Evolutionary conservation across 1,284 basidiomycete genomes (phyloP).

Genomic region (Irpex rosettiformis): DNA sequence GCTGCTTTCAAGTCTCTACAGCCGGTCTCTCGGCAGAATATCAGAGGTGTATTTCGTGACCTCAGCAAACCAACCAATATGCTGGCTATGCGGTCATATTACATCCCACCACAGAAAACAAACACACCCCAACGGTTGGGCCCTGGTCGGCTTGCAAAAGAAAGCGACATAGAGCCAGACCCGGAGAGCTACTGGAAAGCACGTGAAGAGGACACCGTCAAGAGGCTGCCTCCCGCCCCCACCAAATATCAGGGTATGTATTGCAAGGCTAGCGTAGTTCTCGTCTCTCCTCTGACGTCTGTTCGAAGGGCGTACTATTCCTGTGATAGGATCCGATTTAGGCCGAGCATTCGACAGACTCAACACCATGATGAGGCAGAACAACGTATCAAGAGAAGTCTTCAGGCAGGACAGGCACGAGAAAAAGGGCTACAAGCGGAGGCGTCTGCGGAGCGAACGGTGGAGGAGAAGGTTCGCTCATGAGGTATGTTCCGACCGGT

Average conservation of each 20-base stretch:
- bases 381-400: constrained; percentile 53
- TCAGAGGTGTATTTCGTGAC: background rate
- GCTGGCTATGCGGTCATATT: background rate
- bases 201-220: constrained; percentile 13
- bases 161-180: background rate
- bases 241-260: constrained; percentile 24
- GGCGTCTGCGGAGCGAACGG: constrained; percentile 58
- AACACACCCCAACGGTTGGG: background rate
- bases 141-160: background rate
- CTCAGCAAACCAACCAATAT: background rate
- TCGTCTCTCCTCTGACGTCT: constrained; percentile 2
- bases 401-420: constrained; percentile 59
- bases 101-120: background rate
- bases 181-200: constrained; percentile 20
- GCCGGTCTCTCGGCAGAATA: background rate
- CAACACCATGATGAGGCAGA: constrained; percentile 48
- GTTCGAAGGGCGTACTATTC: constrained; percentile 46
- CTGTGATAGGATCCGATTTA: constrained; percentile 37
- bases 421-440: constrained; percentile 65
- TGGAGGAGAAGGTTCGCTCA: constrained; percentile 69
- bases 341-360: constrained; percentile 45
- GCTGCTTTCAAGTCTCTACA: background rate
- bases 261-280: constrained; percentile 9
- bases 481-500: constrained; percentile 45
- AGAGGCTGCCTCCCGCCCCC: constrained; percentile 16